Base-by-base conservation (phyloP, 148 eudicot genomes). In the Rhododendron griersonianum region DNA sequence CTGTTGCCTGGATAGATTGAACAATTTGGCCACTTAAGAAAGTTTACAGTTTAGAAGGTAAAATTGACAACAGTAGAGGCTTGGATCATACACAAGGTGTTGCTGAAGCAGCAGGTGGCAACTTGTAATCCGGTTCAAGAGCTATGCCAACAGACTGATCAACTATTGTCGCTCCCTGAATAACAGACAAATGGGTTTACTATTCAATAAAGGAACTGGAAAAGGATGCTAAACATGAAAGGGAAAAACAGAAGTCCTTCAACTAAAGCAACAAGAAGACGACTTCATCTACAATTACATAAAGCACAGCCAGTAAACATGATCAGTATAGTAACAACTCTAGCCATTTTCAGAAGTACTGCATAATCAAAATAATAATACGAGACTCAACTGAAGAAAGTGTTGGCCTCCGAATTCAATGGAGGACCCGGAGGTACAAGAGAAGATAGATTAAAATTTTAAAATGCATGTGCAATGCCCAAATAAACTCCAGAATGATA, bases 161-260 rank as follows among this genome's bases (percentile, higher is more conserved):
- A 87, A 95, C 97, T 30, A 96, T 95, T 37, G 98, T 96, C 47
- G 98, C 96, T 82, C 99, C 99, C 99, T 96, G 92, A 84, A 87
- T 37, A 77, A 21, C n/a, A 81, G 3, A 44, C 71, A 59, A 59
- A 61, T n/a, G n/a, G 75, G 35, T 61, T n/a, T 61, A 50, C n/a
- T 8, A 61, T 82, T 37, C 4, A 37, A 39, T 21, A 39, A 63
- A 63, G 51, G 28, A 39, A 59, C 33, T 55, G 21, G 45, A 76
- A n/a, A 76, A 16, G 35, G 65, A 84, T 11, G n/a, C 28, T 50
- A 55, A 11, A 78, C 35, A 39, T 3, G 33, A 45, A 47, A 55
- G 15, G 41, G 28, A 0, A 15, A 71, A 74, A 84, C n/a, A 33
- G 0, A 84, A 61, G 45, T 48, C 23, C 85, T 47, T 71, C 39